phyloP scores from a whole-genome alignment of 192 early-diverging fungal genomes.

The Linnemannia zychae region DNA sequence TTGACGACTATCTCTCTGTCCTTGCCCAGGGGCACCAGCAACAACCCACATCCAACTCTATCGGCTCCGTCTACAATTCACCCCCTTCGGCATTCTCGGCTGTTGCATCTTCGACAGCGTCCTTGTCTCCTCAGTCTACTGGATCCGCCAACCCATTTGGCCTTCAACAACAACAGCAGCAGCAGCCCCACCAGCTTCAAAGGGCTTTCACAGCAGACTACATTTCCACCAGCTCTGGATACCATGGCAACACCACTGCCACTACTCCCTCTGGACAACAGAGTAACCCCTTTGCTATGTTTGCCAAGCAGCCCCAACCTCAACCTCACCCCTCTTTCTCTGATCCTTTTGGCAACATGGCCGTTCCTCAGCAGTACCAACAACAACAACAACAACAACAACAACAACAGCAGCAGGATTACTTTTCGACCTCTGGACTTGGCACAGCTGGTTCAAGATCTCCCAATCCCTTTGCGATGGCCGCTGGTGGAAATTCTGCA shows the following conservation, averaged over 20 bases:
- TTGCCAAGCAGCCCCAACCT: conserved; percentile 26
- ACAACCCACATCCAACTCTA: neutral
- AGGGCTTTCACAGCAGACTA: conserved; percentile 24
- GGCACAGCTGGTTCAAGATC: conserved; percentile 3
- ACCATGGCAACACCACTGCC: neutral
- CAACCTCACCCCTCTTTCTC: conserved; percentile 12
- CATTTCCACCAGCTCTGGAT: neutral
- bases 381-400: conserved; percentile 27
- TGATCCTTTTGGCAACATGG: conserved; percentile 25
- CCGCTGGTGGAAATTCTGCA: neutral
- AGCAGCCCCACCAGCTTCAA: conserved; percentile 16
- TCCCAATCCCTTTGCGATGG: conserved; percentile 35
- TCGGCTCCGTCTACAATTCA: neutral
- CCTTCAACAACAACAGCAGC: conserved; percentile 13
- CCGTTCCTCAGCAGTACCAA: neutral
- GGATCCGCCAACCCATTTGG: conserved; percentile 29
- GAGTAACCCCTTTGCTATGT: conserved; percentile 41
- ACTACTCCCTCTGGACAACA: conserved; percentile 5
- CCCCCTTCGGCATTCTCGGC: conserved; percentile 7
- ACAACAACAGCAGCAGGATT: conserved; percentile 25
- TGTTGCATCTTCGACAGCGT: neutral
- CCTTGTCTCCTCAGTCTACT: conserved; percentile 25
- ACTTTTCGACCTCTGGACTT: conserved; percentile 19
- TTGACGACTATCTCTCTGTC: conserved; percentile 41
- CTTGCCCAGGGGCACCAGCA: conserved; percentile 19